A percentile compares a stretch with the other conserved stretches of the same genome.
Conservation (phyloP, 2,329 filamentous ascomycete species). For the Drechslerella dactyloides region DNA sequence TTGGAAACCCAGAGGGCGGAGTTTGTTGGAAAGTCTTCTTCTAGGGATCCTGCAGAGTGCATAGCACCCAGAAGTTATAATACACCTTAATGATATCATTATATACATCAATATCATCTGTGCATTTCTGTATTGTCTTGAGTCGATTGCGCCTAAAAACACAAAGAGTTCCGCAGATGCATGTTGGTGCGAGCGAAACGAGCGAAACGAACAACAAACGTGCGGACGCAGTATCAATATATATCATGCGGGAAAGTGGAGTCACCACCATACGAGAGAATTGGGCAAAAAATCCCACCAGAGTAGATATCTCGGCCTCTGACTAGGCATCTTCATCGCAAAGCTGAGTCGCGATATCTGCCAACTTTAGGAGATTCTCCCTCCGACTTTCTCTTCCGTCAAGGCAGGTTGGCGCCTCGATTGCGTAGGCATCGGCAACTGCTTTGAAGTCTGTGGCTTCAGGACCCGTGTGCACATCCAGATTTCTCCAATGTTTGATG, state of each 20-base stretch:
- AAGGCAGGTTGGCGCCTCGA: too few relatives aligned
- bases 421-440: too few relatives aligned
- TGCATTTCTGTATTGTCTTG: constrained; percentile 20
- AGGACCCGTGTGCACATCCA: too few relatives aligned
- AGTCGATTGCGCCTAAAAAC: constrained; percentile 19
- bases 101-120: neutral
- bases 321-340: too few relatives aligned
- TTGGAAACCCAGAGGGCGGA: constrained; percentile 48
- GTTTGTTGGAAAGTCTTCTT: constrained; percentile 23
- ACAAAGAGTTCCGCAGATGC: constrained; percentile 33
- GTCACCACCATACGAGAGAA: constrained; percentile 35
- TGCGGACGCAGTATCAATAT: neutral
- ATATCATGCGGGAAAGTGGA: constrained; percentile 26
- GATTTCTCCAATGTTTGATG: too few relatives aligned
- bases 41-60: constrained; percentile 15
- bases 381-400: too few relatives aligned
- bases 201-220: too few relatives aligned
- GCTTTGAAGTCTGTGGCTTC: too few relatives aligned
- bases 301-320: constrained; percentile 37
- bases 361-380: too few relatives aligned
- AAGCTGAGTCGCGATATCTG: too few relatives aligned
- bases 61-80: too few relatives aligned
- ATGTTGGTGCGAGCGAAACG: neutral
- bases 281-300: constrained; percentile 29
- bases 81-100: constrained; percentile 5